Percentiles rank a stretch among this genome's conserved stretches.
Evolutionary conservation across 495 filamentous ascomycete genomes (phyloP).

Genomic region (Hypoxylon lienhwacheense): DNA sequence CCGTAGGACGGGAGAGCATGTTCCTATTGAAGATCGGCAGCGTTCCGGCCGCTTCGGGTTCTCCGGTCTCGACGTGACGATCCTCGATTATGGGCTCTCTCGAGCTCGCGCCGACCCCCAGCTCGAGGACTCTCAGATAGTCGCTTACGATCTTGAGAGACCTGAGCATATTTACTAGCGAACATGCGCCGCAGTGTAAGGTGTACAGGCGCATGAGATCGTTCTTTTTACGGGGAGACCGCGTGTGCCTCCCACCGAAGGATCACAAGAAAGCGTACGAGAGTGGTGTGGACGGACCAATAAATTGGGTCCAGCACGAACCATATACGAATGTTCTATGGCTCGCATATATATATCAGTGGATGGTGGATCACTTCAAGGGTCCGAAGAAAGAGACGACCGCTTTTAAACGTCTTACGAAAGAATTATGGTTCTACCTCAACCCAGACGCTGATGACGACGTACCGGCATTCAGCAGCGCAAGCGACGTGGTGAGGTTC

Average conservation of each 20-base stretch:
- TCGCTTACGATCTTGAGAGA: constrained; percentile 58
- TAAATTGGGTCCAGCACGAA: constrained; percentile 44
- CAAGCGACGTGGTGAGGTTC: constrained; percentile 48
- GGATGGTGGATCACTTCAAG: constrained; percentile 42
- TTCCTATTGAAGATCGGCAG: constrained; percentile 42
- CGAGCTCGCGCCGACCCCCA: constrained; percentile 52
- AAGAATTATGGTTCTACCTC: constrained; percentile 47
- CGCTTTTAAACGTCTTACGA: constrained; percentile 43
- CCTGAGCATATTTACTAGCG: constrained; percentile 53
- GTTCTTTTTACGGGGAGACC: constrained; percentile 45
- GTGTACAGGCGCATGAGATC: constrained; percentile 58
- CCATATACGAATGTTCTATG: constrained; percentile 60
- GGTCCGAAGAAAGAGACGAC: constrained; percentile 41
- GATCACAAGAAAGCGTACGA: constrained; percentile 44
- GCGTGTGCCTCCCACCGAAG: constrained; percentile 36
- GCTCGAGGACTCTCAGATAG: constrained; percentile 25
- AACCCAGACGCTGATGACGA: constrained; percentile 43
- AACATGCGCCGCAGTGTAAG: constrained; percentile 50
- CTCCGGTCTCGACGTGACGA: constrained; percentile 73
- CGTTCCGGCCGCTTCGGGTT: constrained; percentile 59
- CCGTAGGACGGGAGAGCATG: constrained; percentile 43
- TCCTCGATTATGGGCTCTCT: constrained; percentile 90
- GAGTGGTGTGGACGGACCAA: constrained; percentile 36
- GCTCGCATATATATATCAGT: constrained; percentile 54
- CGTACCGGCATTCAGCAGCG: constrained; percentile 45